Conservation (phyloP, 345 rosid genomes). For the Bruguiera parviflora region DNA sequence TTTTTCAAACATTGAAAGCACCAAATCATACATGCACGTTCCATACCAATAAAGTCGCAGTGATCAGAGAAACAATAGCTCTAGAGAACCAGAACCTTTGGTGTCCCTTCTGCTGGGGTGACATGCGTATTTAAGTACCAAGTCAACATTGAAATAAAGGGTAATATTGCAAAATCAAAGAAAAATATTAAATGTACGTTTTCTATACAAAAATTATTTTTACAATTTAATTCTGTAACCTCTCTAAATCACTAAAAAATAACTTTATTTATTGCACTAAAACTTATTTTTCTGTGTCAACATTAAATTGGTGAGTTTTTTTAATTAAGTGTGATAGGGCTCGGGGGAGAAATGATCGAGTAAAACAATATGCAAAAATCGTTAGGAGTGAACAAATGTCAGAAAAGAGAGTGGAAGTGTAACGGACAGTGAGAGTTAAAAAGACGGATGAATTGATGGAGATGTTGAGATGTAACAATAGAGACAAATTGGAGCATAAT, state of each 20-base stretch:
- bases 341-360: conserved; percentile 7
- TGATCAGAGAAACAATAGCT: neutral
- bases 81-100: neutral
- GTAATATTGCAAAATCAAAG: too few species aligned
- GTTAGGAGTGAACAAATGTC: neutral
- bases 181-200: too few species aligned
- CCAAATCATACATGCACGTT: too few species aligned
- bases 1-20: too few species aligned
- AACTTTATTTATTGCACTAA: too few species aligned
- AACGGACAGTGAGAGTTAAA: conserved; percentile 22
- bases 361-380: neutral
- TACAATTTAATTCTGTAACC: too few species aligned
- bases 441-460: conserved; percentile 6
- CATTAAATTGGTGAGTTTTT: neutral
- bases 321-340: neutral
- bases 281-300: neutral
- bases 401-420: conserved; percentile 1
- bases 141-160: neutral
- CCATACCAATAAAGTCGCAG: too few species aligned
- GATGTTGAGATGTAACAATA: neutral
- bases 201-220: too few species aligned
- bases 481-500: conserved; percentile 13
- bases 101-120: neutral
- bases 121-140: too few species aligned
- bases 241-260: too few species aligned